Evolutionary conservation across 1,284 basidiomycete species (phyloP).

Genomic region (Papiliotrema flavescens): DNA sequence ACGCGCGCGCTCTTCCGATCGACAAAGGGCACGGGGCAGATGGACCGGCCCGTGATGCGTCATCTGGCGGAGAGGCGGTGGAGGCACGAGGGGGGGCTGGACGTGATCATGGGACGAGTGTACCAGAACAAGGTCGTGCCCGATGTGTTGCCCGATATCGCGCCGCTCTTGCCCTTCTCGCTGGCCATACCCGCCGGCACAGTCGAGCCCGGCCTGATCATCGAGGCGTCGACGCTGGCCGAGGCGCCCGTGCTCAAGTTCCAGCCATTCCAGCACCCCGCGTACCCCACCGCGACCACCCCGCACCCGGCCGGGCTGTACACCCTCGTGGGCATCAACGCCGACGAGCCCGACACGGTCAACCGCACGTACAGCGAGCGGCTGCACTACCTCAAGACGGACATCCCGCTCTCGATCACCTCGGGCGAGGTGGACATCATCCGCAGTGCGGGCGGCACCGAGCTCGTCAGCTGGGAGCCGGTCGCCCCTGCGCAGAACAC

Average conservation of each 20-base stretch:
- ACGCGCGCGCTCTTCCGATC: slow-evolving; percentile 35
- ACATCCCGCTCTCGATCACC: slow-evolving; percentile 69
- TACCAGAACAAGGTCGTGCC: slow-evolving; percentile 87
- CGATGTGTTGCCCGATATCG: slow-evolving; percentile 71
- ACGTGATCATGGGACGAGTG: slow-evolving; percentile 86
- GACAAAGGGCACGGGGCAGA: slow-evolving; percentile 39
- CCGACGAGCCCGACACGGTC: slow-evolving; percentile 74
- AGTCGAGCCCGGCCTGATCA: slow-evolving; percentile 68
- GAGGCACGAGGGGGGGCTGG: slow-evolving; percentile 76
- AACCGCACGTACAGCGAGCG: slow-evolving; percentile 65
- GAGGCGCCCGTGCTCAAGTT: slow-evolving; percentile 14
- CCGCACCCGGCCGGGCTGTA: slow-evolving; percentile 65
- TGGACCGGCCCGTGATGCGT: slow-evolving; percentile 63
- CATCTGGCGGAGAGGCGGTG: slow-evolving; percentile 79
- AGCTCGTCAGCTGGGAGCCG: slow-evolving; percentile 38
- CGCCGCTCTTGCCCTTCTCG: slow-evolving; percentile 54
- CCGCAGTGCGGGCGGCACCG: slow-evolving; percentile 19
- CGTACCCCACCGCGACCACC: slow-evolving; percentile 55
- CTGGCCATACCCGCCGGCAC: slow-evolving; percentile 42
- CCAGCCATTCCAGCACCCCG: slow-evolving; percentile 32
- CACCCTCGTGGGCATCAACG: slow-evolving; percentile 83
- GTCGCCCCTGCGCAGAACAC: slow-evolving; percentile 36
- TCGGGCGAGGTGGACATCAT: slow-evolving; percentile 51
- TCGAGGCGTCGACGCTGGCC: slow-evolving; percentile 57
- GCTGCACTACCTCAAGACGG: slow-evolving; percentile 85